A percentile compares a stretch with the other conserved stretches of the same genome.
Evolutionary conservation across 768 basidiomycete genomes (phyloP).

Genomic region (Agrocybe pediades): DNA sequence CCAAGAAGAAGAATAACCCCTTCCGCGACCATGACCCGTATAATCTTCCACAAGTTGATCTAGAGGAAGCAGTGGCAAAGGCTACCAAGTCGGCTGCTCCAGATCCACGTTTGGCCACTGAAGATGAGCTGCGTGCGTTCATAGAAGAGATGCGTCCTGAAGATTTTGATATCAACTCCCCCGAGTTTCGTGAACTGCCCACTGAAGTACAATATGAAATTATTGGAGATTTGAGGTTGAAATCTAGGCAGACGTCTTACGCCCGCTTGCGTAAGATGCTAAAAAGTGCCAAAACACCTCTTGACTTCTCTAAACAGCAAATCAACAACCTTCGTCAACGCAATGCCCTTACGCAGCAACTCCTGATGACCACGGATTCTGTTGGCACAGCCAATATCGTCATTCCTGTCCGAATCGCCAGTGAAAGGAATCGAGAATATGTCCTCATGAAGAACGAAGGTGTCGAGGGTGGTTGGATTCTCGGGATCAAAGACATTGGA

Average conservation of each 20-base stretch:
- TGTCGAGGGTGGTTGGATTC: constrained; percentile 87
- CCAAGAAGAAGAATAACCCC: constrained; percentile 60
- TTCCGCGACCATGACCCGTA: constrained; percentile 90
- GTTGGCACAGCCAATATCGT: constrained; percentile 89
- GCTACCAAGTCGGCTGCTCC: constrained; percentile 63
- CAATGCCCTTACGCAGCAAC: constrained; percentile 90
- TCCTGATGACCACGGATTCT: constrained; percentile 88
- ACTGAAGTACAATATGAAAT: constrained; percentile 99
- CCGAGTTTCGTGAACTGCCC: constrained; percentile 89
- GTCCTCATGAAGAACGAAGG: constrained; percentile 93
- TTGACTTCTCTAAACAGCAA: constrained; percentile 97
- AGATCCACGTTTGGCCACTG: constrained; percentile 94
- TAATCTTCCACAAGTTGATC: constrained; percentile 79
- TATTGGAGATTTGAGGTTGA: constrained; percentile 91
- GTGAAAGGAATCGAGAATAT: constrained; percentile 93
- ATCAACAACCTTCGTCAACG: constrained; percentile 88
- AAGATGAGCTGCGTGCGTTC: constrained; percentile 89
- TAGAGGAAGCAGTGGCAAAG: constrained; percentile 63
- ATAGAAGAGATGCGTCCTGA: constrained; percentile 97
- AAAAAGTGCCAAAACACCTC: constrained; percentile 69
- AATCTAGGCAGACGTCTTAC: constrained; percentile 93
- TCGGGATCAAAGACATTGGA: constrained; percentile 85
- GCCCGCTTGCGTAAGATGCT: constrained; percentile 92
- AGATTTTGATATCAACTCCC: constrained; percentile 90
- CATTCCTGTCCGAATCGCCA: constrained; percentile 93